These are phyloP conservation scores for Pleoardoris graminearum DNA, from an alignment of 2,329 filamentous ascomycete genomes.

Conservation along the genomic window DNA sequence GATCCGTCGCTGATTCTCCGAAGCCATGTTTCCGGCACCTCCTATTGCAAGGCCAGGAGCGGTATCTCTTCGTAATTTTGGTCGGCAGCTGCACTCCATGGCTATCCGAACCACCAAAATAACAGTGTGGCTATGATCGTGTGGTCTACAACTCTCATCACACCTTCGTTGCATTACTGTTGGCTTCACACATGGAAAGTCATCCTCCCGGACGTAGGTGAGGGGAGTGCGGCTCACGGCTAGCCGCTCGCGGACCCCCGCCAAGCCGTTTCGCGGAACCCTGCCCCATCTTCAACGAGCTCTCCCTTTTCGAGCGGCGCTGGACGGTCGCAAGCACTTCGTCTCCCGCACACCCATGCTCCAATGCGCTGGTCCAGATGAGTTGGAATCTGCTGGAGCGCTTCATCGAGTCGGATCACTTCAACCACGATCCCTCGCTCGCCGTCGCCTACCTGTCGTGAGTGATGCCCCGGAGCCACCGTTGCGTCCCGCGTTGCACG, in stretches of 20 bases:
- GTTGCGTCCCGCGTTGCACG: slow-evolving; percentile 28
- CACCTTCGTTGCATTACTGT: background rate
- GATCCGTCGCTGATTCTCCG: too few species aligned
- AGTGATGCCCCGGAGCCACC: slow-evolving; percentile 49
- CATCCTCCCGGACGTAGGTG: too few species aligned
- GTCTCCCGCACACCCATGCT: slow-evolving; percentile 22
- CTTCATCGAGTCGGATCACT: slow-evolving; percentile 92
- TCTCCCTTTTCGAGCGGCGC: slow-evolving; percentile 22
- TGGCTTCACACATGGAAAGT: background rate
- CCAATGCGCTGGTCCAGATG: slow-evolving; percentile 51
- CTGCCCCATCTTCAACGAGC: slow-evolving; percentile 20
- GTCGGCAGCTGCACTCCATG: too few species aligned
- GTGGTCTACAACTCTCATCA: too few species aligned
- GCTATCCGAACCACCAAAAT: too few species aligned
- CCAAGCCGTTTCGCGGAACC: slow-evolving; percentile 3
- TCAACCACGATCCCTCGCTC: slow-evolving; percentile 87
- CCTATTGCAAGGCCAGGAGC: too few species aligned
- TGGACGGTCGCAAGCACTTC: background rate
- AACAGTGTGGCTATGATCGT: too few species aligned
- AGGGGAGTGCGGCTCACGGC: slow-evolving; percentile 1
- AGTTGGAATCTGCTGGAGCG: slow-evolving; percentile 84
- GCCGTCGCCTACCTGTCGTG: slow-evolving; percentile 87
- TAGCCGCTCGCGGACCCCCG: background rate
- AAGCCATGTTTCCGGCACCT: too few species aligned
- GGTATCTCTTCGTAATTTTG: too few species aligned